Evolutionary conservation across 2,329 filamentous ascomycete species (phyloP), one percentile per base, ranked within the genome.

Genomic region (Calonectria crousiana): DNA sequence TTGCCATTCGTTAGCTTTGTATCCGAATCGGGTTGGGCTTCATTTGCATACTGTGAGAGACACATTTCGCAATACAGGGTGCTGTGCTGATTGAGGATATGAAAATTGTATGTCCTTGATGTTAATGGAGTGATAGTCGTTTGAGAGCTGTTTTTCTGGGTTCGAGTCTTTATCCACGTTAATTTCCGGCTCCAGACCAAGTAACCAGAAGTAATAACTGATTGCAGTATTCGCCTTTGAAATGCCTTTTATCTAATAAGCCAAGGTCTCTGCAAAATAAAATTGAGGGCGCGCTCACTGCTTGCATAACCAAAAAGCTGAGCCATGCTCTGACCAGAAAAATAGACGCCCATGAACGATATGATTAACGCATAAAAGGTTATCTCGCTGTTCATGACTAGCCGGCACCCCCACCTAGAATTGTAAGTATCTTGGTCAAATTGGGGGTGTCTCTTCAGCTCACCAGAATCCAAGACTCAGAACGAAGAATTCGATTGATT

Each of bases 301-400:
- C 85, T 88, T 1, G 88, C 86, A 77, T 88, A 88, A 32, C 85
- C 80, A 73, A 87, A 87, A 8, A 87, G 73, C 34, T 83, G 80
- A 0, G 82, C 77, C 0, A 84, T 81, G 0, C 83, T 83, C 81
- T 87, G 84, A 0, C 82, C 85, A 0, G 83, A 83, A 72, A 86
- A 88, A 44, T 88, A 85, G 4, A 90, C 84, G 3, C 84, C 86
- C 82, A 89, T 86, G 71, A 90, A 90, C 2, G 88, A 84, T 28
- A 90, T 84, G 69, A 90, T 82, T 71, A 86, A 85, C 67, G 84
- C 81, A 70, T 90, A 90, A 77, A 90, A 89, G 6, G 86, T 89
- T 72, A 90, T 84, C 75, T 87, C 26, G 30, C 20, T 38, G 34
- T 53, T 53, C 28, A 34, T 62, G 14, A 60, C n/a, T 13, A 36